Evolutionary conservation across 2,329 filamentous ascomycete species (phyloP), one percentile per base, ranked within the genome.

Genomic region (Falciphora oryzae): DNA sequence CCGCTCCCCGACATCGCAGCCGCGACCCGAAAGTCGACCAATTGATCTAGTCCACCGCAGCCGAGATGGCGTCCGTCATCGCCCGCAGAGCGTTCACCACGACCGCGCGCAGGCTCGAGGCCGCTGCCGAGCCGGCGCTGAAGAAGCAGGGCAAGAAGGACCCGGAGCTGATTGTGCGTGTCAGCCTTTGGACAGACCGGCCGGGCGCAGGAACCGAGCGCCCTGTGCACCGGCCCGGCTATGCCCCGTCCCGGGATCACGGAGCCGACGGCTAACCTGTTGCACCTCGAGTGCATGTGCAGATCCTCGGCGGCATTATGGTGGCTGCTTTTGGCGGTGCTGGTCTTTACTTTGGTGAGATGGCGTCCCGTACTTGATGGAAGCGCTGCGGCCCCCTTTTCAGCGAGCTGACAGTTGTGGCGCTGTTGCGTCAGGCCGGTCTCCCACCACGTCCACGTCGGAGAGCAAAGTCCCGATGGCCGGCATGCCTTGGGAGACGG

Each of bases 231-330:
- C 18, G 22, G 22, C 44, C 22, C n/a, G 44, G 18, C 22, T 53
- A 18, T 53, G 4, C 8, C 18, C 44, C 44, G 44, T 53, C 22
- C 22, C 44, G 44, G n/a, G 4, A n/a, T 7, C 22, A 8, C 8
- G 44, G 22, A n/a, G 22, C 8, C 44, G 44, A 53, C 44, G 18
- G 22, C 44, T 53, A n/a, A 53, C 44, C 44, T 8, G 44, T 11
- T 22, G 44, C 44, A 53, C 44, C 44, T 22, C 5, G 44, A 4
- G 44, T n/a, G 44, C 22, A 62, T 62, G 32, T 70, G 68, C 73
- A 98, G 95, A 88, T 98, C 74, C 90, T 99, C 70, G 86, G 93
- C 69, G 91, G 87, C 75, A 89, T 98, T 77, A 97, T 98, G 92
- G 88, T 90, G 73, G 89, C 89, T 76, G 90, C 92, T 73, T 90